A percentile compares a stretch with the other conserved stretches of the same genome.
These are phyloP conservation scores for Chaetomium sp. DNA, from an alignment of 2,329 filamentous ascomycete genomes.

Conservation along the genomic window DNA sequence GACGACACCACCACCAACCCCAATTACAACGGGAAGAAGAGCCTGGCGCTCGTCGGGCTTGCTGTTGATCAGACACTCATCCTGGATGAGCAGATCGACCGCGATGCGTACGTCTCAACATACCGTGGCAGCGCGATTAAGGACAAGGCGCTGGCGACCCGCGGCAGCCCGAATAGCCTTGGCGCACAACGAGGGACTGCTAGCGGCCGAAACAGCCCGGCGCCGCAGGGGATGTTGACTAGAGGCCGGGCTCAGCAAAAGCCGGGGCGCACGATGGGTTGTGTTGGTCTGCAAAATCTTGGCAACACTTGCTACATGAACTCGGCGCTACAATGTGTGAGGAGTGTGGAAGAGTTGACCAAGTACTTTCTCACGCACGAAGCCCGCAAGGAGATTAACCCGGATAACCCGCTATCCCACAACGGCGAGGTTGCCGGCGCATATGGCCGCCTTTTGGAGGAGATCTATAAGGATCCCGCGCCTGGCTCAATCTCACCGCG, in stretches of 20 bases:
- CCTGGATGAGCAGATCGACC: constrained; percentile 70
- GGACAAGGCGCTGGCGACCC: constrained; percentile 33
- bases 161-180: constrained; percentile 29
- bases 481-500: constrained; percentile 67
- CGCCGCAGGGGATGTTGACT: constrained; percentile 54
- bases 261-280: constrained; percentile 64
- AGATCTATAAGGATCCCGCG: constrained; percentile 67
- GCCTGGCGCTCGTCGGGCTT: constrained; percentile 60
- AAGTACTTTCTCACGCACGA: constrained; percentile 77
- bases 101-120: constrained; percentile 51
- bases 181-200: constrained; percentile 37
- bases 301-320: constrained; percentile 99
- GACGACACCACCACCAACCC: constrained; percentile 65
- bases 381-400: constrained; percentile 76
- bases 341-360: constrained; percentile 87
- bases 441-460: constrained; percentile 68
- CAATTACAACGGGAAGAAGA: constrained; percentile 71
- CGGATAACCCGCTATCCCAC: constrained; percentile 76
- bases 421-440: constrained; percentile 79
- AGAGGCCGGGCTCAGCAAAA: constrained; percentile 65
- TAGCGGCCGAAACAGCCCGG: constrained; percentile 65
- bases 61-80: constrained; percentile 69
- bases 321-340: constrained; percentile 88
- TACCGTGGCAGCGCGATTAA: constrained; percentile 30
- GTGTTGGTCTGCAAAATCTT: constrained; percentile 78